Evolutionary conservation across 306 rosid genomes (phyloP).

Genomic region (Vicia sativa): DNA sequence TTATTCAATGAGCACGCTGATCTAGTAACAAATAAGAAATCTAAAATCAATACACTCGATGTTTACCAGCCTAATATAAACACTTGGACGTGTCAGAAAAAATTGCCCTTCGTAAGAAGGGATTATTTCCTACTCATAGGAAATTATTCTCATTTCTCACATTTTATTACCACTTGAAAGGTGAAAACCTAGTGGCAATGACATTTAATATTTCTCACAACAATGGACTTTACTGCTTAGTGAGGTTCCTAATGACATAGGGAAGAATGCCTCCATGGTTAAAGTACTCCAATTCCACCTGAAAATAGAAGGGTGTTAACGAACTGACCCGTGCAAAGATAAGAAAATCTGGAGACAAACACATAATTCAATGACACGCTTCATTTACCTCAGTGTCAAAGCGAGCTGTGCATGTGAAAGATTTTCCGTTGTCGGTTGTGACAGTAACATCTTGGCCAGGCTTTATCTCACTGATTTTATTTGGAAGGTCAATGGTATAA

Average conservation of each 20-base stretch:
- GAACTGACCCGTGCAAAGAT: neutral
- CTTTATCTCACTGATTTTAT: slow-evolving; percentile 70
- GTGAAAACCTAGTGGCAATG: slow-evolving; percentile 29
- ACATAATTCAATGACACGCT: slow-evolving; percentile 13
- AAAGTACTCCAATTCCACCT: slow-evolving; percentile 95
- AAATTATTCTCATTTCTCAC: slow-evolving; percentile 47
- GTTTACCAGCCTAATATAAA: slow-evolving; percentile 46
- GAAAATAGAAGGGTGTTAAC: slow-evolving; percentile 35
- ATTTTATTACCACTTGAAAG: slow-evolving; percentile 48
- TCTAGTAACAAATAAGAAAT: slow-evolving; percentile 29
- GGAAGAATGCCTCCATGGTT: slow-evolving; percentile 92
- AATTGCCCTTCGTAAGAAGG: slow-evolving; percentile 41
- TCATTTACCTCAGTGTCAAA: slow-evolving; percentile 92
- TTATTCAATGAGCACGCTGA: slow-evolving; percentile 30
- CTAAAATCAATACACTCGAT: slow-evolving; percentile 37
- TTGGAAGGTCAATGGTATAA: slow-evolving; percentile 82
- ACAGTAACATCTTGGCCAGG: slow-evolving; percentile 98
- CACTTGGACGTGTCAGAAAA: slow-evolving; percentile 40
- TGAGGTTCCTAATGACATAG: slow-evolving; percentile 82
- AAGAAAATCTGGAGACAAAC: neutral
- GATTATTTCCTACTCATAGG: slow-evolving; percentile 42
- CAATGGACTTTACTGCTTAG: slow-evolving; percentile 52
- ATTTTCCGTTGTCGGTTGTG: slow-evolving; percentile 75
- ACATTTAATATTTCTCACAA: slow-evolving; percentile 31
- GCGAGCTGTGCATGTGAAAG: slow-evolving; percentile 84